Percentiles rank a stretch among this genome's conserved stretches.
Evolutionary conservation across 495 filamentous ascomycete species (phyloP).

Genomic region (Aspergillus haitiensis): DNA sequence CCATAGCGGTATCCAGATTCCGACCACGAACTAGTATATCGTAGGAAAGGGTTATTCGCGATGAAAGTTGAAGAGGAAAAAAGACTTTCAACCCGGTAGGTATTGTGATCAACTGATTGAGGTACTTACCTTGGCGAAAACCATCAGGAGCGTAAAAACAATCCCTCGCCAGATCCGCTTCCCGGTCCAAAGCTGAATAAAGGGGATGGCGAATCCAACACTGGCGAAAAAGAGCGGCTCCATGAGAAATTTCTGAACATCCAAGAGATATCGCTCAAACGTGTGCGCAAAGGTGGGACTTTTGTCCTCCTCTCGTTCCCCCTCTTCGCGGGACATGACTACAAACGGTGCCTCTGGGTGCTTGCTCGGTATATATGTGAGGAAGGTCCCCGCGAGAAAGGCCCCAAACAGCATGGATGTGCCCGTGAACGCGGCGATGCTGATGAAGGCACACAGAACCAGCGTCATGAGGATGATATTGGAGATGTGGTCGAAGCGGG

Average conservation of each 20-base stretch:
- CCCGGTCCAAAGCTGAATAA: constrained; percentile 62
- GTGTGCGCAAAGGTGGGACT: constrained; percentile 39
- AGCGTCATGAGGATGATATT: constrained; percentile 43
- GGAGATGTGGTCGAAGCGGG: constrained; percentile 33
- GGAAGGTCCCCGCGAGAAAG: constrained; percentile 60
- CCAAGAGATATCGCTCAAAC: constrained; percentile 35
- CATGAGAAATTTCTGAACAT: constrained; percentile 53
- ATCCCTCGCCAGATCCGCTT: constrained; percentile 67
- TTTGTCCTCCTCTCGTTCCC: constrained; percentile 43
- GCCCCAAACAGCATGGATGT: constrained; percentile 67
- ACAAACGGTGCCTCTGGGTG: constrained; percentile 36
- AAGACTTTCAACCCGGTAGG: no score
- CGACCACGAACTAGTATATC: constrained; percentile 30
- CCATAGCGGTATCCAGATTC: constrained; percentile 33
- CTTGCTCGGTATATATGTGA: constrained; percentile 50
- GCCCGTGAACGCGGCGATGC: constrained; percentile 56
- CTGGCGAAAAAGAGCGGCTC: constrained; percentile 72
- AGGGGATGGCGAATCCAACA: constrained; percentile 75
- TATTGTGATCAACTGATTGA: no score
- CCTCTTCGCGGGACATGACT: constrained; percentile 35
- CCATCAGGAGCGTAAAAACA: constrained; percentile 67
- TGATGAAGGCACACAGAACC: constrained; percentile 50
- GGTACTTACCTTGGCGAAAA: constrained; percentile 57
- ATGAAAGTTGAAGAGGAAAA: no score
- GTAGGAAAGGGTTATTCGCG: background rate